A percentile compares a stretch with the other conserved stretches of the same genome.
phyloP scores from a whole-genome alignment of 352 stramenopile genomes.

The Pythium graminicola region DNA sequence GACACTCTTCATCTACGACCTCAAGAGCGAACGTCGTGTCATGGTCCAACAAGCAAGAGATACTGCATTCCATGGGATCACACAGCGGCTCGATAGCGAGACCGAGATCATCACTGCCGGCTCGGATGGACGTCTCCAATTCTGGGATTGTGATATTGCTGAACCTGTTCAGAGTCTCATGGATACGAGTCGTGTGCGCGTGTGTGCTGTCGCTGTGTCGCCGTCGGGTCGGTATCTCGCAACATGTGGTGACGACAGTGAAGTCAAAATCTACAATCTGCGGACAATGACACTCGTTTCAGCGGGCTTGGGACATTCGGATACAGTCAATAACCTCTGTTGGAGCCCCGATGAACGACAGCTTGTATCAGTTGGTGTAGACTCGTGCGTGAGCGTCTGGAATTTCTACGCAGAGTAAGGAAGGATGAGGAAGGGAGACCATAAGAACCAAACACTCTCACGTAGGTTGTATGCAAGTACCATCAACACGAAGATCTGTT shows the following conservation, averaged over 20 bases:
- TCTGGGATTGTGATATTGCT: conserved; percentile 88
- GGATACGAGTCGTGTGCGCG: conserved; percentile 35
- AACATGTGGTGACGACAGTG: conserved; percentile 70
- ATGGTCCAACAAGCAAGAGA: conserved; percentile 77
- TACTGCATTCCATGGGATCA: conserved; percentile 71
- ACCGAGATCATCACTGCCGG: conserved; percentile 87
- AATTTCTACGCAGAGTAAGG: conserved; percentile 71
- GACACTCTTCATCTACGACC: conserved; percentile 88
- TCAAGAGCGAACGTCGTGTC: conserved; percentile 78
- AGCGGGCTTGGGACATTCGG: conserved; percentile 54
- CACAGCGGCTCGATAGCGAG: conserved; percentile 85
- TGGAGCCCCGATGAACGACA: conserved; percentile 91
- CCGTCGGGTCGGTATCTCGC: conserved; percentile 73
- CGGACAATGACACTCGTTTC: conserved; percentile 42
- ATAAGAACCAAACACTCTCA: neutral
- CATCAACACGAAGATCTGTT: neutral
- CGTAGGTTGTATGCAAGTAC: neutral
- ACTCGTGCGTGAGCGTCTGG: conserved; percentile 89
- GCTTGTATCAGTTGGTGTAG: conserved; percentile 82
- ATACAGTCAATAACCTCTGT: conserved; percentile 56
- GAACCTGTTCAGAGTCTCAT: conserved; percentile 62
- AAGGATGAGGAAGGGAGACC: neutral
- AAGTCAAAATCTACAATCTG: conserved; percentile 78
- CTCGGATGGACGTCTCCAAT: conserved; percentile 71
- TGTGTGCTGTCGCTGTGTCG: conserved; percentile 46